Base-by-base conservation (phyloP, 805 yeast species). In the Hanseniaspora guilliermondii region DNA sequence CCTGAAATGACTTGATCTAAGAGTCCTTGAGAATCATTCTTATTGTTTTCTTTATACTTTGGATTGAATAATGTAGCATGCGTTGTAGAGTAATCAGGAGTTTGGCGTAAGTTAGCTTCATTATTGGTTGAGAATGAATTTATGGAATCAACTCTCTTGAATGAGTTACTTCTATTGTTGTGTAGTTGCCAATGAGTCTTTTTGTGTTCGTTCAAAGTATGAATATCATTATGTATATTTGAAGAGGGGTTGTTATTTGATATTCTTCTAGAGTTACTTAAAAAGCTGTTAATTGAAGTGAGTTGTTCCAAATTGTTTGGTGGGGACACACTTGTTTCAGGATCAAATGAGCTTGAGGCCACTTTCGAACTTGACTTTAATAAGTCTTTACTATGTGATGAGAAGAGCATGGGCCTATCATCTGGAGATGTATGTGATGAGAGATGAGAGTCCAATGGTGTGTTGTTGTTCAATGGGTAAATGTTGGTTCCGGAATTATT, bases 1-100 rank as follows among this genome's bases (percentile, higher is more conserved):
- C 14, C 16, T 22, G 42, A n/a, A 7, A 12, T 22, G 4, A 58
- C 58, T 16, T 56, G 56, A 36, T 47, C 47, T 25, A 57, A 53
- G 16, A 40, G 44, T 19, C 56, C 53, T 14, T 58, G 60, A 6
- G 53, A 36, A 21, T 54, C 49, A 25, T 25, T 21, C 22, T 39
- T 39, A 25, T 3, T 38, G 24, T 3, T 38, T 21, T 38, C 41
- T 21, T 21, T 38, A 19, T 38, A 19, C 9, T 38, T 22, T 39
- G 42, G 42, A 14, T 39, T 39, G 19, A 39, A 39, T 9, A 39
- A 39, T 12, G 42, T 22, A 14, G 42, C 21, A n/a, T 33, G 27
- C n/a, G 22, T 49, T 2, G 22, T 16, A 11, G 24, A 39, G n/a
- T 24, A 22, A 17, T 41, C 47, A 8, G 25, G 36, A 2, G 33